A percentile compares a stretch with the other conserved stretches of the same genome.
phyloP scores from a whole-genome alignment of 805 yeast genomes.

The Candida tammaniensis region DNA sequence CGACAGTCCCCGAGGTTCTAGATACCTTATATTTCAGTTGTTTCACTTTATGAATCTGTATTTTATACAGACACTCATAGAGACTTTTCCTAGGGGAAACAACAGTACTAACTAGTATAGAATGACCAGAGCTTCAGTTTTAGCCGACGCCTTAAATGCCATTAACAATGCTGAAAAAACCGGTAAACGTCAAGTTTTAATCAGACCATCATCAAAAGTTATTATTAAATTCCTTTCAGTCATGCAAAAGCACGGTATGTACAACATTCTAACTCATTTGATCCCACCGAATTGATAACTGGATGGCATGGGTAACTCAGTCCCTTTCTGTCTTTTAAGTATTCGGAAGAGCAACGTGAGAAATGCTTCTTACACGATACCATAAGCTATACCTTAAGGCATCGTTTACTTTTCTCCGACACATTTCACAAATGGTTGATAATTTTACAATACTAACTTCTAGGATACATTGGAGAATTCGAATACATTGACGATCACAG shows the following conservation, averaged over 20 bases:
- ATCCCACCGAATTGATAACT: constrained; percentile 93
- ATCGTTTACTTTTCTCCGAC: constrained; percentile 74
- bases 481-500: constrained; percentile 99
- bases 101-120: constrained; percentile 21
- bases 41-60: constrained; percentile 7
- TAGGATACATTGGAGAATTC: constrained; percentile 93
- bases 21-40: constrained; percentile 27
- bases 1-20: constrained; percentile 19
- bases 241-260: constrained; percentile 82
- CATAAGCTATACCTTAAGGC: constrained; percentile 22
- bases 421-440: constrained; percentile 17
- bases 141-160: constrained; percentile 97
- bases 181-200: constrained; percentile 97
- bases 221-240: constrained; percentile 94
- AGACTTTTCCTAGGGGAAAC: no score
- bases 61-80: constrained; percentile 37
- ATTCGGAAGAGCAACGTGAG: constrained; percentile 77
- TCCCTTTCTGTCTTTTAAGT: constrained; percentile 97
- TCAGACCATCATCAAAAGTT: constrained; percentile 98
- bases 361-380: constrained; percentile 68
- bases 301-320: constrained; percentile 87
- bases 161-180: constrained; percentile 99
- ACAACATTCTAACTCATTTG: constrained; percentile 4
- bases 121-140: constrained; percentile 98
- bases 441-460: constrained; percentile 19